phyloP scores from a whole-genome alignment of 768 basidiomycete genomes.

The Mrakia frigida region DNA sequence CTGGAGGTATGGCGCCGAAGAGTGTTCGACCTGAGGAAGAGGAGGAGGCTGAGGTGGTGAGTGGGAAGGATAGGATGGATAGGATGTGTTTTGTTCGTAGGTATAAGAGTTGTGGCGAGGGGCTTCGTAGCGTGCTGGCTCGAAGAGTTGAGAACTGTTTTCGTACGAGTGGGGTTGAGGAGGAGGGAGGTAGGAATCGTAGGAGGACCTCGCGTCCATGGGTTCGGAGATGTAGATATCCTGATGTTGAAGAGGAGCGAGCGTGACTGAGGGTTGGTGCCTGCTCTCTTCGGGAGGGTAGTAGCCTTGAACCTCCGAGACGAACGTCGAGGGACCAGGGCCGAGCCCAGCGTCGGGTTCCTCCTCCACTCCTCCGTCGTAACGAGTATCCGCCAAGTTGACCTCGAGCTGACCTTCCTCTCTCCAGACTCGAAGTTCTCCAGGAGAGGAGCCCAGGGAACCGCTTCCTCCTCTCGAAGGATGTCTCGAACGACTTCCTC shows the following conservation, averaged over 20 bases:
- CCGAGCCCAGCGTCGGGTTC: background rate
- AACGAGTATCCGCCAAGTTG: background rate
- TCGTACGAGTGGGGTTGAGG: background rate
- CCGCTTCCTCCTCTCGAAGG: background rate
- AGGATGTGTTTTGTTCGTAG: background rate
- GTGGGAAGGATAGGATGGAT: background rate
- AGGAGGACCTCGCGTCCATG: background rate
- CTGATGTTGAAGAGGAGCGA: background rate
- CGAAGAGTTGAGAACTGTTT: background rate
- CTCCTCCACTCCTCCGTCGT: background rate
- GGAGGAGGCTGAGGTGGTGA: background rate
- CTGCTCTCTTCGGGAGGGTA: background rate
- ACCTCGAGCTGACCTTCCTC: background rate
- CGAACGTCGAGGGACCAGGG: background rate
- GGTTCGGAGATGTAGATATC: background rate
- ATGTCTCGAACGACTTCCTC: background rate
- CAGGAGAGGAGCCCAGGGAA: background rate
- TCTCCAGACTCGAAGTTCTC: background rate
- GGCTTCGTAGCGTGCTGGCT: background rate
- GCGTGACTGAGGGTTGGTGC: background rate
- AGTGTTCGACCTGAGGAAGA: background rate
- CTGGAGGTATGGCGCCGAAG: background rate
- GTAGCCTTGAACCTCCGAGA: background rate
- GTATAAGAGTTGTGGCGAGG: background rate
- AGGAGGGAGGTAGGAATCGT: background rate